Evolutionary conservation across 192 early-diverging fungal genomes (phyloP).

Genomic region (Entomortierella parvispora): DNA sequence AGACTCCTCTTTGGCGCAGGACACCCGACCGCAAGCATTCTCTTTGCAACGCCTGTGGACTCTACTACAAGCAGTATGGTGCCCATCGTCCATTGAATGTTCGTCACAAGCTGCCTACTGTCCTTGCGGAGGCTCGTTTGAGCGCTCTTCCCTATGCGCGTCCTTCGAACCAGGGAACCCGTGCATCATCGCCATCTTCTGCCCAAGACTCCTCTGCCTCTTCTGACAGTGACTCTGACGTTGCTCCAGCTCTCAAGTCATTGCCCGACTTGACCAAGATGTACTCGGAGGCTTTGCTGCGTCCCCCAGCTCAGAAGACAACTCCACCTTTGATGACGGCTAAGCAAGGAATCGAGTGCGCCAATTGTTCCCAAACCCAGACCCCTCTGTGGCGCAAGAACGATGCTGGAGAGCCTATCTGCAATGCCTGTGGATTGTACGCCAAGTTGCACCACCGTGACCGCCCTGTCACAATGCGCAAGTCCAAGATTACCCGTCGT

Average conservation of each 20-base stretch:
- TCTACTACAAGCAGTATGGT: constrained; percentile 72
- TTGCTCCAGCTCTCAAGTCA: constrained; percentile 3
- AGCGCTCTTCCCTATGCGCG: constrained; percentile 36
- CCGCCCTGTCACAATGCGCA: constrained; percentile 86
- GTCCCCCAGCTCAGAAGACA: constrained; percentile 6
- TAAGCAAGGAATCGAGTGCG: constrained; percentile 58
- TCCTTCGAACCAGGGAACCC: constrained; percentile 12
- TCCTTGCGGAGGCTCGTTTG: constrained; percentile 27
- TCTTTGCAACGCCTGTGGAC: constrained; percentile 85
- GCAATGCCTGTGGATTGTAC: constrained; percentile 89
- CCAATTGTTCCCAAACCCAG: constrained; percentile 77
- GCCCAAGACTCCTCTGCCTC: constrained; percentile 9
- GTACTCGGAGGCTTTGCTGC: constrained; percentile 37
- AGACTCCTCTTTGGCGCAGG: constrained; percentile 84
- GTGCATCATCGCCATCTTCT: constrained; percentile 25
- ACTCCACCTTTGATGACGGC: constrained; percentile 43
- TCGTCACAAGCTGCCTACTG: constrained; percentile 55
- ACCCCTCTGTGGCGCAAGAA: constrained; percentile 86
- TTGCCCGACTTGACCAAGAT: constrained; percentile 29
- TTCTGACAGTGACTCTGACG: constrained; percentile 32
- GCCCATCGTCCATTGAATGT: constrained; percentile 65
- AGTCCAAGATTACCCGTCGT: constrained; percentile 68
- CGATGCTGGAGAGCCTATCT: constrained; percentile 76
- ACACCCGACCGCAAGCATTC: constrained; percentile 80
- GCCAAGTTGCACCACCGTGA: constrained; percentile 92